Conservation (phyloP, 768 basidiomycete species). For the Trametes meyenii region DNA sequence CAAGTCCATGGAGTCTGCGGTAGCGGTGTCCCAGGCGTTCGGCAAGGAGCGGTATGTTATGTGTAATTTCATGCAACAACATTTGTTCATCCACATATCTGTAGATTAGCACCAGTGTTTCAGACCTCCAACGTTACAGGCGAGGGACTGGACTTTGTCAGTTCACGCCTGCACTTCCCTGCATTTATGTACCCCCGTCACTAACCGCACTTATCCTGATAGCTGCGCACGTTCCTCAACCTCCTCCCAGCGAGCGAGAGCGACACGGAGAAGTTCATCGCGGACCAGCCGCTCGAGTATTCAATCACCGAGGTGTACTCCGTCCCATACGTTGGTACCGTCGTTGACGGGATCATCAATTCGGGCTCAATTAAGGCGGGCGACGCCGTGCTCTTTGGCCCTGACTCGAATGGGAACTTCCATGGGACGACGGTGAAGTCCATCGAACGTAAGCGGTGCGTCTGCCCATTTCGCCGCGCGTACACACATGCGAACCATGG, state of each 20-base stretch:
- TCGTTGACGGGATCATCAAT: conserved; percentile 84
- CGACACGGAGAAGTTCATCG: conserved; percentile 78
- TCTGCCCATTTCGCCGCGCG: not conserved
- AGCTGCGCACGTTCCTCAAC: conserved; percentile 91
- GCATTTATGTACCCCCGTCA: not conserved
- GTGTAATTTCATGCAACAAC: not conserved
- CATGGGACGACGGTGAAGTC: conserved; percentile 79
- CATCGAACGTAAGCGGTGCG: conserved; percentile 90
- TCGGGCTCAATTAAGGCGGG: conserved; percentile 75
- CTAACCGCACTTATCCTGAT: not conserved
- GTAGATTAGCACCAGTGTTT: conserved; percentile 87
- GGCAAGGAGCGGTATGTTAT: conserved; percentile 66
- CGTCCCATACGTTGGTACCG: conserved; percentile 83
- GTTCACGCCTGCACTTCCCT: conserved; percentile 22
- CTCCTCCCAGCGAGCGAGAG: conserved; percentile 85
- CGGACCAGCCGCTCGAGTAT: conserved; percentile 83
- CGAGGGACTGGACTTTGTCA: conserved; percentile 79
- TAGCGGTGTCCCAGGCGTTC: conserved; percentile 76
- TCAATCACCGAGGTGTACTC: conserved; percentile 86
- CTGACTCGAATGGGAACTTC: conserved; percentile 91
- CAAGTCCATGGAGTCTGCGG: conserved; percentile 76
- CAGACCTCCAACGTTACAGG: conserved; percentile 94
- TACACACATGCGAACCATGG: too few species aligned
- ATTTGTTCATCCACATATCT: not conserved
- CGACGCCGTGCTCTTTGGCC: conserved; percentile 83